These are phyloP conservation scores for Theobroma cacao DNA, from an alignment of 345 rosid genomes.

Conservation along the genomic window DNA sequence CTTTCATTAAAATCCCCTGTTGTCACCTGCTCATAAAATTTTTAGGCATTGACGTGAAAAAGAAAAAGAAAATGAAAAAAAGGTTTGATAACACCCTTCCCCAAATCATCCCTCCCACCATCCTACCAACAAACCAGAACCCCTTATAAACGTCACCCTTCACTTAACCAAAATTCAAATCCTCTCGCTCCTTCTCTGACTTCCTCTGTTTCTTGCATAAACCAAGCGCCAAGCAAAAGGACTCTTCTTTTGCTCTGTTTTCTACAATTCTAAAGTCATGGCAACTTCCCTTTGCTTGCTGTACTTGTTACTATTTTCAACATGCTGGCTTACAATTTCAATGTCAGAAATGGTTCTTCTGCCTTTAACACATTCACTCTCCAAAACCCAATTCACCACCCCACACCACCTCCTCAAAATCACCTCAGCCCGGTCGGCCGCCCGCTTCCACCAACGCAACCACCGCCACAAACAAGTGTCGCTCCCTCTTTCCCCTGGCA, in stretches of 20 bases:
- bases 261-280: constrained; percentile 25
- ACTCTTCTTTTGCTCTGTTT: background rate
- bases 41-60: background rate
- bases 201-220: background rate
- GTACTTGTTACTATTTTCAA: constrained; percentile 29
- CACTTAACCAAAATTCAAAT: background rate
- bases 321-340: constrained; percentile 22
- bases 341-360: constrained; percentile 34
- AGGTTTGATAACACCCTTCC: background rate
- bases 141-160: constrained; percentile 14
- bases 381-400: constrained; percentile 47
- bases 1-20: background rate
- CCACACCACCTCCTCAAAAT: constrained; percentile 81
- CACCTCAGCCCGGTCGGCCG: constrained; percentile 64
- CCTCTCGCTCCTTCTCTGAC: background rate
- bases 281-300: constrained; percentile 26
- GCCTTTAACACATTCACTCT: constrained; percentile 69
- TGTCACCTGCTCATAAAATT: background rate
- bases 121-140: constrained; percentile 6
- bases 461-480: constrained; percentile 50
- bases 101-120: constrained; percentile 3
- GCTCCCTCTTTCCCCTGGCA: constrained; percentile 87
- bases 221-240: background rate
- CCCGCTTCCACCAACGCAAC: constrained; percentile 63
- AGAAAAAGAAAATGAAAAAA: background rate